A percentile compares a stretch with the other conserved stretches of the same genome.
phyloP scores from a whole-genome alignment of 2,329 filamentous ascomycete species.

The Pseudogymnoascus sp. region DNA sequence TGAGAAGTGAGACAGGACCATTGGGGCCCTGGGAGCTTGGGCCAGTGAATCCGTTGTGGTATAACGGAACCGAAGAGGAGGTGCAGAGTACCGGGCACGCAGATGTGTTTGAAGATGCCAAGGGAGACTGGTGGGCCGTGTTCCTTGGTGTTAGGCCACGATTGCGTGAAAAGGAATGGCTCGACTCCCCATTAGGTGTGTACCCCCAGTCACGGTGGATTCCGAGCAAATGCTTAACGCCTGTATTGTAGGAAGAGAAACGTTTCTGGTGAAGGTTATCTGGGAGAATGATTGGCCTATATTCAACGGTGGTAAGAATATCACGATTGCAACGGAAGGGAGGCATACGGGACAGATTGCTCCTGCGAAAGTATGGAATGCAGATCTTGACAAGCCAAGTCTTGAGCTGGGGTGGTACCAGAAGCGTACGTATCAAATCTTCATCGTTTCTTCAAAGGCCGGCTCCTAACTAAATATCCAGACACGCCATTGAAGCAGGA shows the following conservation, averaged over 20 bases:
- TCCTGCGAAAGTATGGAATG: conserved; percentile 26
- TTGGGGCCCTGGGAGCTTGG: conserved; percentile 43
- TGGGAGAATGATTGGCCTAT: conserved; percentile 22
- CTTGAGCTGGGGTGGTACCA: conserved; percentile 35
- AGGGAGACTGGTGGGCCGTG: conserved; percentile 42
- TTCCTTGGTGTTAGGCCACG: conserved; percentile 38
- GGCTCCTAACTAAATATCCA: conserved; percentile 18
- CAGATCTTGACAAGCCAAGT: conserved; percentile 30
- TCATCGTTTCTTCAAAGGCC: neutral
- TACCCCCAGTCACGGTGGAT: neutral
- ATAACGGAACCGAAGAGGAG: conserved; percentile 35
- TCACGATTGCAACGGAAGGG: conserved; percentile 26
- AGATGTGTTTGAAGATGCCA: conserved; percentile 39
- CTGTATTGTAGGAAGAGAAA: conserved; percentile 15
- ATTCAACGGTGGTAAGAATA: conserved; percentile 17
- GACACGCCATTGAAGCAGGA: conserved; percentile 42
- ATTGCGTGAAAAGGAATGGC: conserved; percentile 23
- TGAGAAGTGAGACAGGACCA: conserved; percentile 36
- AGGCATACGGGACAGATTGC: conserved; percentile 21
- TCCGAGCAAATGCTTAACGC: neutral
- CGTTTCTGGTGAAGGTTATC: conserved; percentile 16
- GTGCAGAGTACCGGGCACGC: conserved; percentile 29
- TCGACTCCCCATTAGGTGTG: conserved; percentile 37
- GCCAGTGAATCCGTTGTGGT: conserved; percentile 38
- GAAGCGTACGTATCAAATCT: conserved; percentile 25